These are phyloP conservation scores for Backusella tuberculispora DNA, from an alignment of 192 early-diverging fungal genomes.

Conservation along the genomic window DNA sequence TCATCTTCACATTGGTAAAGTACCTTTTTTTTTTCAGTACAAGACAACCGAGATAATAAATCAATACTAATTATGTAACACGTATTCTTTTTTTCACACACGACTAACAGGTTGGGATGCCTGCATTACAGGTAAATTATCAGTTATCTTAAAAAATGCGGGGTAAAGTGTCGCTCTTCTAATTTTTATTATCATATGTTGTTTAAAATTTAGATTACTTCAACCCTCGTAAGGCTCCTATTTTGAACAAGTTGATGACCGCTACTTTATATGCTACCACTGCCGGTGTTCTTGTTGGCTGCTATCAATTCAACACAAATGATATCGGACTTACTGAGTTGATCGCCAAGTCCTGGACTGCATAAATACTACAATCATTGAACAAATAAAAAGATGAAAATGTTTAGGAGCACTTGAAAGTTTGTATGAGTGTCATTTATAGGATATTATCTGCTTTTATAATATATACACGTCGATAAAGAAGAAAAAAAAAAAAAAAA, in stretches of 20 bases:
- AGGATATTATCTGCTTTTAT: neutral
- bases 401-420: neutral
- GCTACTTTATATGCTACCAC: conserved; percentile 75
- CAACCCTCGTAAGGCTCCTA: conserved; percentile 63
- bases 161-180: conserved; percentile 20
- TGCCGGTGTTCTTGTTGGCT: conserved; percentile 76
- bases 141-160: conserved; percentile 1
- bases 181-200: neutral
- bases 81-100: conserved; percentile 15
- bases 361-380: neutral
- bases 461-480: too few relatives aligned
- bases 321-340: conserved; percentile 94
- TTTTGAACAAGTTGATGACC: conserved; percentile 61
- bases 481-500: too few relatives aligned
- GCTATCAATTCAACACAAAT: conserved; percentile 94
- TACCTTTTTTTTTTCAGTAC: conserved; percentile 54
- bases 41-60: conserved; percentile 5
- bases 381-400: conserved; percentile 2
- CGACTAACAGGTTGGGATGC: conserved; percentile 36
- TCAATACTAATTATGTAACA: conserved; percentile 14
- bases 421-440: neutral
- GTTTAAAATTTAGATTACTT: conserved; percentile 74
- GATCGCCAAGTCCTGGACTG: conserved; percentile 80
- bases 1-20: conserved; percentile 89
- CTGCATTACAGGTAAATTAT: conserved; percentile 40